Base-by-base conservation (phyloP, 2,329 filamentous ascomycete species). In the Ophiostoma ips region DNA sequence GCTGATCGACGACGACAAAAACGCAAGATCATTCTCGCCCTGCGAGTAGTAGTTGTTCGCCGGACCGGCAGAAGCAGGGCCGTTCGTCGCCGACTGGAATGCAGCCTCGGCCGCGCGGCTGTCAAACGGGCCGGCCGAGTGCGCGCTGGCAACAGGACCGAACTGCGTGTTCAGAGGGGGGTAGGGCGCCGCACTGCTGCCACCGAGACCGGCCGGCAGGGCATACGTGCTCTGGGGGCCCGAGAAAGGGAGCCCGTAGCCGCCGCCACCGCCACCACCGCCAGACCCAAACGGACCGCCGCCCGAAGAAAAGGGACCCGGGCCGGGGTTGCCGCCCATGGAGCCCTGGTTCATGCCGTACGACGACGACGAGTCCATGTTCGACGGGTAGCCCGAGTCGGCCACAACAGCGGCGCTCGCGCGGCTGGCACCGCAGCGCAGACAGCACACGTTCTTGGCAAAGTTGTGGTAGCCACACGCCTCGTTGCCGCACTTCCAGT, bases 381-480 rank as follows among this genome's bases (percentile, higher is more conserved):
- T 83, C 11, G 87, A 89, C 13, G 87, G 84, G 68, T 92, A 95
- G 40, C 86, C 87, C 36, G 88, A 90, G 65, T 96, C 92, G 30
- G 90, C 90, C 52, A 96, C 87, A 47, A 98, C 86, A 15, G 90
- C 89, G 52, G 92, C 92, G 55, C 86, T 87, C 54, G 90, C 90
- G 59, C 92, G 87, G 65, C 88, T 94, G 49, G 90, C 92, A 64
- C 92, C 92, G 63, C 92, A 98, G 53, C 92, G 86, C 55, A 98
- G 79, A 67, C 92, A 98, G 68, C 87, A 94, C 52, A 96, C 90
- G 61, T 98, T 98, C 78, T 98, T 98, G 55, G 92, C 92, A 64
- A 98, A 98, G 71, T 98, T 98, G 73, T 98, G 92, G 67, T 98
- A 98, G 52, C 86, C 87, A 64, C 92, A 98, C 35, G 89, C 88